Conservation (phyloP, 495 filamentous ascomycete species). For the Neurospora terricola region DNA sequence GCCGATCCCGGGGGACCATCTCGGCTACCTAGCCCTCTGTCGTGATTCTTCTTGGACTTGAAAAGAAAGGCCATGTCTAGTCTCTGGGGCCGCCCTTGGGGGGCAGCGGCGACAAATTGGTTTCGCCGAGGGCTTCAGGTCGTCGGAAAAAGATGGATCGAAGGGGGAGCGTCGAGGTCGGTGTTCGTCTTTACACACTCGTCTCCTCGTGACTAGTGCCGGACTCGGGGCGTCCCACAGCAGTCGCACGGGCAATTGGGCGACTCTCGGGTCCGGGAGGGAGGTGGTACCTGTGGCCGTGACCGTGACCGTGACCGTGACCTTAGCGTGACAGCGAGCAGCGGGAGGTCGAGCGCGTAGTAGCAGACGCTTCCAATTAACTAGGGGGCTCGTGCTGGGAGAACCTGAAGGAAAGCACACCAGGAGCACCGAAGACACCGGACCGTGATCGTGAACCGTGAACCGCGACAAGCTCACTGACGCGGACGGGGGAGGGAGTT, state of each 20-base stretch:
- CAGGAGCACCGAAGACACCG: constrained; percentile 3
- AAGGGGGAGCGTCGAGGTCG: background rate
- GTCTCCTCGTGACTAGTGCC: background rate
- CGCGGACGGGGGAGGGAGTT: constrained; percentile 17
- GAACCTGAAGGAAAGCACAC: constrained; percentile 1
- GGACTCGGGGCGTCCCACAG: background rate
- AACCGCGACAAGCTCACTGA: background rate
- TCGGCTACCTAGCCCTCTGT: constrained; percentile 34
- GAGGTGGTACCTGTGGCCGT: background rate
- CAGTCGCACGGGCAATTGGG: background rate
- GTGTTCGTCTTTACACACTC: background rate
- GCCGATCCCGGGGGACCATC: constrained; percentile 32
- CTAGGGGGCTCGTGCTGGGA: background rate
- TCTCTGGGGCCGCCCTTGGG: background rate
- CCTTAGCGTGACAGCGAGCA: background rate
- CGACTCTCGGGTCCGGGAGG: background rate
- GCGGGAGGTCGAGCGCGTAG: background rate
- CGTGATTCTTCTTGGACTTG: constrained; percentile 58
- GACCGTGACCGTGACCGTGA: background rate
- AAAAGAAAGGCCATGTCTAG: constrained; percentile 61
- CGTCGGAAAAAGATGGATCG: background rate
- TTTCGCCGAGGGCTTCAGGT: background rate
- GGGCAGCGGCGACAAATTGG: background rate
- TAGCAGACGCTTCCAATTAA: background rate
- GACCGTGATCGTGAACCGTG: background rate